These are phyloP conservation scores for Nothophaeocryptopus gaeumannii DNA, from an alignment of 2,329 filamentous ascomycete species.

Conservation along the genomic window DNA sequence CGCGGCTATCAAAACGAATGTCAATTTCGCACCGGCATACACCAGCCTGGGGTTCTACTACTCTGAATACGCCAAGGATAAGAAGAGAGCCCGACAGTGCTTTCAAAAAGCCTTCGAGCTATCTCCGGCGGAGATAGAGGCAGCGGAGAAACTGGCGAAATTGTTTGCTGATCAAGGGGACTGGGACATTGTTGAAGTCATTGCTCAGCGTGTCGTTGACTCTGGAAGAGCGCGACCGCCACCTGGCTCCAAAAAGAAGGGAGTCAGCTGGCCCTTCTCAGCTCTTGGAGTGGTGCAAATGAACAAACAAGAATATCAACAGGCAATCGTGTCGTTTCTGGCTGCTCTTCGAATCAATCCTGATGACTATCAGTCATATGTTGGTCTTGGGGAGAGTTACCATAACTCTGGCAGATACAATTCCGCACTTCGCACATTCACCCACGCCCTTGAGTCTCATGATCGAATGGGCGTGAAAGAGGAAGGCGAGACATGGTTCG, in stretches of 20 bases:
- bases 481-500: conserved; percentile 80
- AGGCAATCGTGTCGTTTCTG: conserved; percentile 89
- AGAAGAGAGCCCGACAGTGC: conserved; percentile 79
- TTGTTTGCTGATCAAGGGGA: conserved; percentile 87
- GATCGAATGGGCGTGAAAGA: conserved; percentile 54
- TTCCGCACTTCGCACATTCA: conserved; percentile 87
- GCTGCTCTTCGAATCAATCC: conserved; percentile 80
- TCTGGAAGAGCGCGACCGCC: conserved; percentile 90
- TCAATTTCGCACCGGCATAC: conserved; percentile 86
- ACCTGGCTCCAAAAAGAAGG: conserved; percentile 88
- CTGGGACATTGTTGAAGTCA: conserved; percentile 93
- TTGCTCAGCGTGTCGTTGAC: conserved; percentile 85
- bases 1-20: conserved; percentile 76
- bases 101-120: conserved; percentile 96
- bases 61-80: conserved; percentile 84
- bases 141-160: conserved; percentile 80
- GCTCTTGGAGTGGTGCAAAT: conserved; percentile 91
- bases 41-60: conserved; percentile 89
- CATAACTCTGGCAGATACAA: conserved; percentile 90
- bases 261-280: conserved; percentile 93
- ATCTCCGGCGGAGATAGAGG: conserved; percentile 78
- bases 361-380: conserved; percentile 90
- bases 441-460: conserved; percentile 77
- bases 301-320: conserved; percentile 86
- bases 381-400: conserved; percentile 96